Evolutionary conservation across 2,329 filamentous ascomycete genomes (phyloP).

Genomic region (Curvularia hawaiiensis): DNA sequence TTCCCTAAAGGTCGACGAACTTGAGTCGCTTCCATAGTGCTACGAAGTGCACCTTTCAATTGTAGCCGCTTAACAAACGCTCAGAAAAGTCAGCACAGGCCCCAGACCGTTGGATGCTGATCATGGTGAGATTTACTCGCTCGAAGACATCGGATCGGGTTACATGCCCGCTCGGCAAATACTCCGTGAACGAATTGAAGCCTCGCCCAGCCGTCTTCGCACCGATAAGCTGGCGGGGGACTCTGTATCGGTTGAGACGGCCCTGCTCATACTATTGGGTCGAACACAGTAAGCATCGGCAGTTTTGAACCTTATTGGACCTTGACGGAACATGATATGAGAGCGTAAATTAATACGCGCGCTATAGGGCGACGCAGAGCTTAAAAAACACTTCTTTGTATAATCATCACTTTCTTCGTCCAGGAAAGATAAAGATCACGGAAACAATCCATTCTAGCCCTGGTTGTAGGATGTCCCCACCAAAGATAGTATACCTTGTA

Average conservation of each 20-base stretch:
- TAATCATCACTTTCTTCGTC: background rate
- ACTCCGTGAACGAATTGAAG: background rate
- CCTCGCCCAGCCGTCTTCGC: background rate
- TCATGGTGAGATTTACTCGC: background rate
- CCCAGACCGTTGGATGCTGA: background rate
- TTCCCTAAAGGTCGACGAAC: background rate
- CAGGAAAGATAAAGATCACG: background rate
- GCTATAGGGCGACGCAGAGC: background rate
- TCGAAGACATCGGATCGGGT: background rate
- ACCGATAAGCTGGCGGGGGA: background rate
- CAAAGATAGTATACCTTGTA: conserved; percentile 27
- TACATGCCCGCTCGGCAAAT: background rate
- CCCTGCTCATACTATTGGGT: background rate
- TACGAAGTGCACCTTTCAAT: background rate
- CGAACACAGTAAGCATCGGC: background rate
- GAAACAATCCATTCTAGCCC: conserved; percentile 10
- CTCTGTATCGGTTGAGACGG: background rate
- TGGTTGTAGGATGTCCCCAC: conserved; percentile 23
- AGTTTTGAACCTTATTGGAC: background rate
- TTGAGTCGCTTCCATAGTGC: background rate
- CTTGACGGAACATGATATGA: background rate
- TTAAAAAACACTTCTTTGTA: background rate
- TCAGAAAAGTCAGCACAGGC: background rate
- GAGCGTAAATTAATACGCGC: background rate
- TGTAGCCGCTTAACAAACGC: background rate